Base-by-base conservation (phyloP, 2,329 filamentous ascomycete genomes). In the Pseudomassariella vexata region DNA sequence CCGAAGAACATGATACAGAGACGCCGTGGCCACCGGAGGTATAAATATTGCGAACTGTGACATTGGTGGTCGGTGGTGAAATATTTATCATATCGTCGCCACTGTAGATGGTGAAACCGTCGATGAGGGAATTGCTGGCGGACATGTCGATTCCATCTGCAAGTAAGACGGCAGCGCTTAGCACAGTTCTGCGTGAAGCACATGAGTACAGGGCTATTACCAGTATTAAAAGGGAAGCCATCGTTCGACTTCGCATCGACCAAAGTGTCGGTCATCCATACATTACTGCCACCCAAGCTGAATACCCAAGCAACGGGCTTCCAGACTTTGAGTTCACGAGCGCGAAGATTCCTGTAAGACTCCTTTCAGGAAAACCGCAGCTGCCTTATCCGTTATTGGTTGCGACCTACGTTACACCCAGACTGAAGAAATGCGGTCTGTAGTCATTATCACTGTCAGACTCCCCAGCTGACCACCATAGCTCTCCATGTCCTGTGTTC, bases 301-400 rank as follows among this genome's bases (percentile, higher is more conserved):
- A 45, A 47, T 9, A 40, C 37, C 44, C 42, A 47, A 5, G 42
- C 44, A 5, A 47, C 38, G 4, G 44, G 42, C 7, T 45, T 45
- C 19, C 37, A 36, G 19, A 47, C 22, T 26, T 47, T 47, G n/a
- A 47, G n/a, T 20, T 42, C 17, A 14, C 43, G 38, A 11, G 42
- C 29, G 19, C 41, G 37, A 5, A 45, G 35, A 14, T 30, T 30
- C 10, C 38, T 45, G 3, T 16, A 8, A 23, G 15, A 3, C 3
- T 14, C 18, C n/a, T n/a, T n/a, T n/a, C 17, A 12, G 22, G 18
- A 15, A 11, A 7, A 11, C 4, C 5, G n/a, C 11, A 4, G 7
- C 7, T 7, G n/a, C 7, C 15, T 10, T 3, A 15, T 20, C 3
- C n/a, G 5, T n/a, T 5, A 5, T 15, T 2, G 28, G 3, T 10